Conservation (phyloP, 2,329 filamentous ascomycete species). For the Septoria linicola region DNA sequence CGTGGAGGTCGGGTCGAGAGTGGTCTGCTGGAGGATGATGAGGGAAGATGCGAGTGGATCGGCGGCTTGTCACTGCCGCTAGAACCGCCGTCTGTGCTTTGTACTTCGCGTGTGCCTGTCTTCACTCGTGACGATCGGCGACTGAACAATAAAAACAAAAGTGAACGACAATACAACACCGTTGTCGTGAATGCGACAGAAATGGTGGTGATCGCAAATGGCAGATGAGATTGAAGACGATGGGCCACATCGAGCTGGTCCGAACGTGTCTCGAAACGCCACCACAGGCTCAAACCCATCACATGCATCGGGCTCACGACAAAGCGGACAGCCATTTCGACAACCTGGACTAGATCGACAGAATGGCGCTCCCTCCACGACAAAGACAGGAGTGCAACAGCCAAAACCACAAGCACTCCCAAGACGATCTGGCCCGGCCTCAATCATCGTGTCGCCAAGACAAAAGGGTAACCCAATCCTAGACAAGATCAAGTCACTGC, state of each 20-base stretch:
- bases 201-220: slow-evolving; percentile 16
- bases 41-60: too few relatives aligned
- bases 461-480: slow-evolving; percentile 96
- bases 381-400: slow-evolving; percentile 51
- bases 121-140: not conserved
- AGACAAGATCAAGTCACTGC: slow-evolving; percentile 73
- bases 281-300: slow-evolving; percentile 22
- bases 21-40: too few relatives aligned
- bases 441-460: slow-evolving; percentile 84
- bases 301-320: slow-evolving; percentile 20
- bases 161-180: not conserved
- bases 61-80: too few relatives aligned
- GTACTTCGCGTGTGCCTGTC: too few relatives aligned
- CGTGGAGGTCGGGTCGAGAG: not conserved
- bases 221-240: slow-evolving; percentile 32
- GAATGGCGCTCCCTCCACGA: slow-evolving; percentile 20
- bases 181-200: not conserved
- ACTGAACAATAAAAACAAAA: not conserved
- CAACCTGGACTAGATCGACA: slow-evolving; percentile 27
- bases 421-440: slow-evolving; percentile 63
- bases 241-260: slow-evolving; percentile 16
- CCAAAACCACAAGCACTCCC: slow-evolving; percentile 85
- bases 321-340: slow-evolving; percentile 11
- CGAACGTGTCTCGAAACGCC: slow-evolving; percentile 24
- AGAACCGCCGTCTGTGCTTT: not conserved